phyloP scores from a whole-genome alignment of 73 alveolate species.

The Paramecium sexaurelia region DNA sequence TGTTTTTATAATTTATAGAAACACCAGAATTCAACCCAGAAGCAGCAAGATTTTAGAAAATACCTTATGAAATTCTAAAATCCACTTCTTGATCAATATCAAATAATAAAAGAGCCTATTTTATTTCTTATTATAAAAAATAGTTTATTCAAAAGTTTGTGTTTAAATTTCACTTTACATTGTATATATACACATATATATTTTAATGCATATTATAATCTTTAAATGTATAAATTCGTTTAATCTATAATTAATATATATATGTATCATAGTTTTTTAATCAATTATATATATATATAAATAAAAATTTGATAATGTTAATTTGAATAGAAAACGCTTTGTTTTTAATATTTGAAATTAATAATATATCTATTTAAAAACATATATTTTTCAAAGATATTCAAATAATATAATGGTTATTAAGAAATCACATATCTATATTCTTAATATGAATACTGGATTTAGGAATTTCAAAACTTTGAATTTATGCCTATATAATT shows the following conservation, averaged over 20 bases:
- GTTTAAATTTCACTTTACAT: too few relatives aligned
- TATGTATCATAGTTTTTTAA: too few relatives aligned
- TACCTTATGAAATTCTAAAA: slow-evolving; percentile 90
- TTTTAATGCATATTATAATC: too few relatives aligned
- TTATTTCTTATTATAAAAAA: neutral
- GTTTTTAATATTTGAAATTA: too few relatives aligned
- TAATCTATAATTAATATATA: too few relatives aligned
- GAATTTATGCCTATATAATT: neutral
- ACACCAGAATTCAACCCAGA: slow-evolving; percentile 99
- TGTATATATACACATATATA: too few relatives aligned
- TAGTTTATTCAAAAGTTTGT: too few relatives aligned
- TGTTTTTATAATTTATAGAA: slow-evolving; percentile 97
- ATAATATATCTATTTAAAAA: too few relatives aligned
- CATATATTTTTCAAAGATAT: neutral
- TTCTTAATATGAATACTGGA: neutral
- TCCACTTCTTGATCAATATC: slow-evolving; percentile 14
- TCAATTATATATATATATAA: too few relatives aligned
- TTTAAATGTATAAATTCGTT: too few relatives aligned
- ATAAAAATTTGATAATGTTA: too few relatives aligned
- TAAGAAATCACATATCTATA: neutral
- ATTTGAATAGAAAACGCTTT: too few relatives aligned
- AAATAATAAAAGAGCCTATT: neutral
- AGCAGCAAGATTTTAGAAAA: slow-evolving; percentile 98
- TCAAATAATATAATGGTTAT: neutral
- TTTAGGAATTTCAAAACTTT: neutral